Base-by-base conservation (phyloP, 345 rosid species). In the Cardamine chenopodiifolia region DNA sequence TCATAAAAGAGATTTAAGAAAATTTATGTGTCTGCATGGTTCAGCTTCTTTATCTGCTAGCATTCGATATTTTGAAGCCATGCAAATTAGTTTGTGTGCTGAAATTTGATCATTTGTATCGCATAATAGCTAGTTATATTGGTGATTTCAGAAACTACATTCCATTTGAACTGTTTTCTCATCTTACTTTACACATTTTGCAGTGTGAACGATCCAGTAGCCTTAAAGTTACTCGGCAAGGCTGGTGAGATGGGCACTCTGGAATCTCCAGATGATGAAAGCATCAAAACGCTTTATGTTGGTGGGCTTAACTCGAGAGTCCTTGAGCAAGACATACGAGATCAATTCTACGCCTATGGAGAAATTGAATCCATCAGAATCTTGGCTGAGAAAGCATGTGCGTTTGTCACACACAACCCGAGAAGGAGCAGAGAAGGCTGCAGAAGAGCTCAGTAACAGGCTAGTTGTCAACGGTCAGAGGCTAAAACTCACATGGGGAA, bases 341-440 rank as follows among this genome's bases (percentile, higher is more conserved):
- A 91, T 73, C 65, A 91, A 49, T 93, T 93, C 68, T 91, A 93
- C 26, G 92, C 94, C 28, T 92, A 86, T 62, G 96, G 98, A 15
- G 97, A 93, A 74, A 89, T 91, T 23, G 97, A 91, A 69, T 86
- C 94, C 1, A 71, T 93, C 11, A 88, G 89, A 78, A 89, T 93
- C 88, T 84, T 88, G 66, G 89, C 88, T 2, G 90, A 93, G 52
- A 84, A 93, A 66, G 89, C 98, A 55, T 88, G 90, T 69, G 98
- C 98, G 9, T 94, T 94, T 82, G 95, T 94, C 62, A 86, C 95
- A 3, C 80, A 87, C 96, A 57, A 90, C 93, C 71, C 80, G 97
- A 73, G 97, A 91, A 85, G 98, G 95, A 55, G 96, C 97, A 50
- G 98, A 94, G 78, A 94, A 90, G 75, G 97, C 98, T 61, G 97